Base-by-base conservation (phyloP, 2,329 filamentous ascomycete genomes). In the Coniella lustricola region DNA sequence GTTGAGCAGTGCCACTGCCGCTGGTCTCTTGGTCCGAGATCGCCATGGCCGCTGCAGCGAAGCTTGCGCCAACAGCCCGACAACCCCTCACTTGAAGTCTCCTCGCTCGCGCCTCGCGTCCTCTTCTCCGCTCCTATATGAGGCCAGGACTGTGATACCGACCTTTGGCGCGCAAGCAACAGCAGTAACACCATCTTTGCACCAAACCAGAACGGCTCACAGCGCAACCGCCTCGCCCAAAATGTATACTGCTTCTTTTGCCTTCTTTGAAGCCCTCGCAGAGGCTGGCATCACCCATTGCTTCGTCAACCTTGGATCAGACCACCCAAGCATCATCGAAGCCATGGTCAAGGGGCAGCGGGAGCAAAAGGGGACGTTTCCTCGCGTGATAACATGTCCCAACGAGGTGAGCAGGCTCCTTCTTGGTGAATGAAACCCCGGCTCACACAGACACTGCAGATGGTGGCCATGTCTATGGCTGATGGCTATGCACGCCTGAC, bases 261-360 rank as follows among this genome's bases (percentile, higher is more conserved):
- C 86, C 63, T 90, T 91, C 65, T 90, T 91, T 55, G 87, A 91
- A 70, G 84, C 85, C 29, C 68, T 90, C 42, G 88, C 82, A 82
- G 84, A 88, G 63, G 77, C 77, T 36, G 78, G 78, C 16, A 70
- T 82, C 36, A 74, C 74, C 32, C 74, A 82, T 60, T 75, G 76
- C 65, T 74, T 74, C 47, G 77, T 81, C 49, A 82, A 82, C 58
- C 69, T 82, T 14, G 78, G 78, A 17, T 77, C 73, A 14, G 78
- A 82, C 62, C 78, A 87, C 59, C 83, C 84, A 2, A 80, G 78
- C 52, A 85, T 87, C 61, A 78, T 87, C 43, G 84, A 87, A 64
- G 84, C 84, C n/a, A 85, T 87, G 63, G 80, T 85, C 58, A 84
- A 84, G 62, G 83, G 82, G 46, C 76, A 83, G 55, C 77, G 77